Evolutionary conservation across 345 rosid genomes (phyloP).

Genomic region (Barbarea vulgaris): DNA sequence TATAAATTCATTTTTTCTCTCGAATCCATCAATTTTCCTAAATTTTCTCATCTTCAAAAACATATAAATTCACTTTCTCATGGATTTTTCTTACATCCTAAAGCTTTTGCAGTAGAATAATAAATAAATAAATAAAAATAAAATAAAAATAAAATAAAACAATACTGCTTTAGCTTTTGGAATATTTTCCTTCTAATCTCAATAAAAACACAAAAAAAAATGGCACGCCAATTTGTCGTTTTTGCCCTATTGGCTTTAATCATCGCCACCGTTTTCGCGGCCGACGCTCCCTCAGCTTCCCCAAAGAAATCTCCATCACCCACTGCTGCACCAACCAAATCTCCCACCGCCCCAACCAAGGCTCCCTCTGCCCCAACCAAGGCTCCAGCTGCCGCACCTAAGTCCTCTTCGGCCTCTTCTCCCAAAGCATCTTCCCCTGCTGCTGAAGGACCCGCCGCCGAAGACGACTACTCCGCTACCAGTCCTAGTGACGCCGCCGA

Average conservation of each 20-base stretch:
- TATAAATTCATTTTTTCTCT: not conserved
- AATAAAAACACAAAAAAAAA: conserved; percentile 2
- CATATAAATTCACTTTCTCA: conserved; percentile 4
- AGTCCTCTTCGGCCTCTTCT: conserved; percentile 23
- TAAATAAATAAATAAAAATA: not conserved
- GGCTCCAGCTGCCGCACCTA: conserved; percentile 27
- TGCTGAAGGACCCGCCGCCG: conserved; percentile 27
- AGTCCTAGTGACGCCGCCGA: conserved; percentile 27
- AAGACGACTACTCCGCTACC: conserved; percentile 34
- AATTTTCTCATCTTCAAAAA: conserved; percentile 20
- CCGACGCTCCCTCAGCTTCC: conserved; percentile 43
- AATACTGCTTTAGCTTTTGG: conserved; percentile 41
- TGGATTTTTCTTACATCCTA: conserved; percentile 4
- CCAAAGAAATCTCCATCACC: conserved; percentile 37
- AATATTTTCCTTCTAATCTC: conserved; percentile 27
- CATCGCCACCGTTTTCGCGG: conserved; percentile 42
- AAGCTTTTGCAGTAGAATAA: conserved; percentile 39
- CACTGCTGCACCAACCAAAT: conserved; percentile 37
- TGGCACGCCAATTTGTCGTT: conserved; percentile 43
- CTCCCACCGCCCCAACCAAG: conserved; percentile 22
- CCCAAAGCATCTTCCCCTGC: conserved; percentile 36
- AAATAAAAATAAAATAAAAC: not conserved
- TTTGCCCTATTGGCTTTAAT: conserved; percentile 36
- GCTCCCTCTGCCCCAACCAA: conserved; percentile 34
- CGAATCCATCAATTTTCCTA: conserved; percentile 34